These are phyloP conservation scores for Eimeria praecox DNA, from an alignment of 169 alveolate species.

Conservation along the genomic window DNA sequence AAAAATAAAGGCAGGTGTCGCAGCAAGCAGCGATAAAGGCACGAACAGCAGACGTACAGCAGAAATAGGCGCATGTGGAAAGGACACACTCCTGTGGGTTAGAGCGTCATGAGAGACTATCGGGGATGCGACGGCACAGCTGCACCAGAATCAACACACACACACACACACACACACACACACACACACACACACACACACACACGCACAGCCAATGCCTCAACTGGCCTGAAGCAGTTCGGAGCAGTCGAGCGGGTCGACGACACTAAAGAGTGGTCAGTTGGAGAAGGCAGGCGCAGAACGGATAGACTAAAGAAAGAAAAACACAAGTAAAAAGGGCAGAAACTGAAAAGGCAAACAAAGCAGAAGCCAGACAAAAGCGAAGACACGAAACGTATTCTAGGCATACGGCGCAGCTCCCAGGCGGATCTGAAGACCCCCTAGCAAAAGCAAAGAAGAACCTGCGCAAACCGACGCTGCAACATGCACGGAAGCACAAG, in stretches of 20 bases:
- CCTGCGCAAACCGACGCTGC: slow-evolving; percentile 72
- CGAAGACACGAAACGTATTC: not conserved
- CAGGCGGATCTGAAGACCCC: slow-evolving; percentile 39
- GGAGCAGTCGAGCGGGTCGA: not conserved
- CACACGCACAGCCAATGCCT: not conserved
- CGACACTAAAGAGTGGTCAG: not conserved
- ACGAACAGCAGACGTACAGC: slow-evolving; percentile 5
- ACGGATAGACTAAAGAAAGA: not conserved
- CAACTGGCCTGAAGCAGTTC: not conserved
- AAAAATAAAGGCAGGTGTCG: not conserved
- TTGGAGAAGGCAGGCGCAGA: too few relatives aligned
- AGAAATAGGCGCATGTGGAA: slow-evolving; percentile 42
- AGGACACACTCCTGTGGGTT: slow-evolving; percentile 53
- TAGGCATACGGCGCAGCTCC: slow-evolving; percentile 22
- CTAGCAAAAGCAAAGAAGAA: slow-evolving; percentile 28
- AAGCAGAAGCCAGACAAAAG: not conserved
- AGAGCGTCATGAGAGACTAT: slow-evolving; percentile 32
- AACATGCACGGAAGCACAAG: not conserved
- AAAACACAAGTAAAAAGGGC: not conserved
- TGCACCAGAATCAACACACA: not conserved
- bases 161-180: not conserved
- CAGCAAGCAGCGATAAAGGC: not conserved
- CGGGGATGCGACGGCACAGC: slow-evolving; percentile 62
- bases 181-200: not conserved
- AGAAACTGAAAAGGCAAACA: not conserved